Evolutionary conservation across 768 basidiomycete genomes (phyloP), one percentile per base, ranked within the genome.

Genomic region (Termitomyces titanicus): DNA sequence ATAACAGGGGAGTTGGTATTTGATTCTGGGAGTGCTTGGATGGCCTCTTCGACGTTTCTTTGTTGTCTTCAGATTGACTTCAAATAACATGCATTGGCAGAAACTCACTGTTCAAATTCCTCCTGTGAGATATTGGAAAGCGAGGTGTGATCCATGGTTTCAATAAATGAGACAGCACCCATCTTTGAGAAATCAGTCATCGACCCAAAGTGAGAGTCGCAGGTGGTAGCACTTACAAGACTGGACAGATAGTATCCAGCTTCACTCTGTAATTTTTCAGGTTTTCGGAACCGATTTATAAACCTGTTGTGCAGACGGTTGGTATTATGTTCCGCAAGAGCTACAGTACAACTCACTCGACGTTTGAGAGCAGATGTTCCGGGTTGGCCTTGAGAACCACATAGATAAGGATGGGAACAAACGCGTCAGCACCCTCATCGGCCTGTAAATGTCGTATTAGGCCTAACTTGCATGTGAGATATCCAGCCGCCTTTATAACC

Each of bases 221-320:
- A 17, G 17, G 7, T 44, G 5, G 34, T 2, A 35, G 2, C 20
- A 70, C 88, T 63, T 62, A 94, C 95, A 51, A 99, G 78, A 73
- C 93, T 96, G 0, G 95, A 97, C 6, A 99, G 76, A 70, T 99
- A 98, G 69, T 99, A 98, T 0, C 95, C 97, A 4, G 94, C 89
- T 71, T 99, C 97, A 53, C 95, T 94, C 63, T 94, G 90, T 35
- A 99, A 72, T 68, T 94, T 96, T 3, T 77, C 75, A 0, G 94
- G 90, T 66, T 91, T 94, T 38, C 97, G 79, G 67, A 98, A 99
- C 11, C 97, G 87, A 61, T 88, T 94, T 65, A 99, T 96, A 70
- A 98, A 99, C 67, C 94, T 96, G 60, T 15, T 94, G 60, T 15
- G 17, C 37, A 27, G 3, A 5, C 7, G 6, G 24, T 18, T 46